Evolutionary conservation across 1,284 basidiomycete species (phyloP), one percentile per base, ranked within the genome.

Genomic region (Austroboletus novae-zelandiae): DNA sequence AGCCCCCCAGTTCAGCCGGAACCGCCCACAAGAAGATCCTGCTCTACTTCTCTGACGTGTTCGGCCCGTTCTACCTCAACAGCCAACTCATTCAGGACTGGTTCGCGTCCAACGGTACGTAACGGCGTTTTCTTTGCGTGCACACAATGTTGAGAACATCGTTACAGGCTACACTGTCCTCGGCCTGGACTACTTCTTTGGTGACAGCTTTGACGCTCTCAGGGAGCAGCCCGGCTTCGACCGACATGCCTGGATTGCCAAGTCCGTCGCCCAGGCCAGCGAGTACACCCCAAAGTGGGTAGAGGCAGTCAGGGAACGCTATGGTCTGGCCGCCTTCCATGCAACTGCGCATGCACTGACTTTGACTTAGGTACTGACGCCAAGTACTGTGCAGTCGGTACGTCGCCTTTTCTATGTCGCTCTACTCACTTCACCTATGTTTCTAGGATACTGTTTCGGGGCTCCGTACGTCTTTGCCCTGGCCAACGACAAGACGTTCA

Each of bases 371-470:
- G 65, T n/a, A 52, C 53, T 9, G 42, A 41, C 15, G 58, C 67
- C 36, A 67, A 70, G 50, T 77, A 74, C 56, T 64, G 58, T 56
- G 65, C 70, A n/a, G 70, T 71, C 27, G 73, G 73, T 73, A 50
- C n/a, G 52, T 17, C 17, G 7, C 35, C 23, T 31, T 31, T 43
- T 17, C n/a, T 0, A n/a, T 11, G 36, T 18, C 5, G 10, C 36
- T 32, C 45, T 10, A 1, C 32, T 45, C 36, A 37, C 18, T 3
- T 23, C 23, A 17, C 9, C 3, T 18, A 7, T 4, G 23, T 17
- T 15, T 41, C 5, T n/a, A 81, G 80, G 81, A 15, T 81, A 81
- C 57, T 83, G 80, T 57, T 82, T 83, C 56, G 81, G 81, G 2
- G 82, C 72, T 3, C 77, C 78, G 0, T 81, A 73, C 51, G 73